Evolutionary conservation across 2,329 filamentous ascomycete genomes (phyloP), one percentile per base, ranked within the genome.

Genomic region (Pezicula neosporulosa): DNA sequence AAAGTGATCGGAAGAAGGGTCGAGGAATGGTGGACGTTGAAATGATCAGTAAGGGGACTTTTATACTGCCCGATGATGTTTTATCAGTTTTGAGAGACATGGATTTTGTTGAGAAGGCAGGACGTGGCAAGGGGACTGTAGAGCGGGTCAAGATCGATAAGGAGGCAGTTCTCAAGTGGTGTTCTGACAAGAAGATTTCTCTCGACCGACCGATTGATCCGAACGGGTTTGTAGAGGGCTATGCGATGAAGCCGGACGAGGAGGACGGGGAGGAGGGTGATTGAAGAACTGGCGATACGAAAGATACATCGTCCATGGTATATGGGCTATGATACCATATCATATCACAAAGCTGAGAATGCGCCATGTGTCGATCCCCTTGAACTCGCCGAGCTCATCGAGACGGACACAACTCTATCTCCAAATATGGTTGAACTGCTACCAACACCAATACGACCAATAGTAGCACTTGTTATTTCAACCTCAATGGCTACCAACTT

Each of bases 61-160:
- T 89, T 75, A 96, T 97, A 67, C 76, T 87, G 50, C 79, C 81
- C 0, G 93, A 97, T 41, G 93, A 97, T 70, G 90, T 93, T 52
- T 79, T 96, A 41, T 76, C 76, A 1, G 85, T 90, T 21, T 72
- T 97, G 49, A 83, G 87, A 54, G 85, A 90, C 52, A 96, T 97
- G 90, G 85, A 80, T 8, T 73, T 94, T 35, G 75, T 87, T 44
- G 69, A 83, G 68, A 75, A 86, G 63, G 80, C 75, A 59, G 78
- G 73, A 65, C 67, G 68, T 73, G 74, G 2, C 55, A 68, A 50
- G 62, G 63, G 44, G 59, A 64, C 39, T 35, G 72, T 78, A 10
- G 69, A 68, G 36, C 70, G 77, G 18, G 77, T 85, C 28, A 71
- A 68, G 44, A 72, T 70, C 50, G 78, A 90, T 61, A 64, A 63